Conservation (phyloP, 257 asterid genomes). For the Nemophila menziesii region DNA sequence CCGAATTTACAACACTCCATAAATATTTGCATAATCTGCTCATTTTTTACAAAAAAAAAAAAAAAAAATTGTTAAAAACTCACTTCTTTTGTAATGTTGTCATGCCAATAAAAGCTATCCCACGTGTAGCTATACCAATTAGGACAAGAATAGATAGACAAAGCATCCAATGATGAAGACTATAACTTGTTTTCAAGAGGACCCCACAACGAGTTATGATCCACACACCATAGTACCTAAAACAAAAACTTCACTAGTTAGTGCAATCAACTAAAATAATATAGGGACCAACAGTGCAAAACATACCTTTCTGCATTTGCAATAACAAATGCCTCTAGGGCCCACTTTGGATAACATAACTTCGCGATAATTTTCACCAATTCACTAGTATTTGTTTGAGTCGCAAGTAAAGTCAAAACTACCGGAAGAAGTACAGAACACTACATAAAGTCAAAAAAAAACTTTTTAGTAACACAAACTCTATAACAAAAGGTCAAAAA, state of each 20-base stretch:
- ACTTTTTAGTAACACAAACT: not conserved
- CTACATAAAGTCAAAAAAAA: conserved; percentile 27
- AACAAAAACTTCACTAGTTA: not conserved
- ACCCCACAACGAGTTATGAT: conserved; percentile 78
- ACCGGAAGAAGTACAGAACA: conserved; percentile 83
- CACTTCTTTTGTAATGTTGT: conserved; percentile 59
- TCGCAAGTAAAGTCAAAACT: conserved; percentile 73
- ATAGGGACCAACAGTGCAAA: no score
- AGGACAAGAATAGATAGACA: conserved; percentile 43
- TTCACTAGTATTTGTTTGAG: conserved; percentile 34
- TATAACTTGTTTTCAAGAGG: conserved; percentile 43
- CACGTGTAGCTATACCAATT: conserved; percentile 48
- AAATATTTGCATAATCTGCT: not conserved
- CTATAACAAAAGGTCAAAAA: conserved; percentile 1
- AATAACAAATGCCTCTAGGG: conserved; percentile 78
- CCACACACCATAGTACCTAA: conserved; percentile 3
- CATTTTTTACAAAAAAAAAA: not conserved
- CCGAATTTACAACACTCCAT: not conserved
- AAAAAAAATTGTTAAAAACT: not conserved
- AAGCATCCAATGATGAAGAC: conserved; percentile 53
- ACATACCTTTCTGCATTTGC: conserved; percentile 70
- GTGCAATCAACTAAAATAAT: no score
- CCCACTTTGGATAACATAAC: conserved; percentile 86
- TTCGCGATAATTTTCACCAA: conserved; percentile 36
- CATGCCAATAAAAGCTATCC: conserved; percentile 70